Evolutionary conservation across 2,329 filamentous ascomycete genomes (phyloP).

Genomic region (Trichoderma polysporum): DNA sequence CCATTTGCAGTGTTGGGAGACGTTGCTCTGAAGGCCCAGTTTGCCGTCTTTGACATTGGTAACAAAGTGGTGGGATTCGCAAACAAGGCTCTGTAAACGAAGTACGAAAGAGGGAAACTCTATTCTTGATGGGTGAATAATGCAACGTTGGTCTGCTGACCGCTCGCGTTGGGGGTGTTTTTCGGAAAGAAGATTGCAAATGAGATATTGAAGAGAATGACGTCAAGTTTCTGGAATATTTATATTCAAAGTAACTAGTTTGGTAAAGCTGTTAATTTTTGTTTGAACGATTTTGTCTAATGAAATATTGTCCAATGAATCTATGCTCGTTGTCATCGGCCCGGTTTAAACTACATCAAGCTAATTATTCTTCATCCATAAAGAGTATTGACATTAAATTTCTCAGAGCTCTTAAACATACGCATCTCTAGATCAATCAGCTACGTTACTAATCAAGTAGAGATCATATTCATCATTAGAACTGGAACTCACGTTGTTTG

Average conservation of each 20-base stretch:
- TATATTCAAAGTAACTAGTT: background rate
- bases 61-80: constrained; percentile 38
- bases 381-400: no score
- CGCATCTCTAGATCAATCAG: no score
- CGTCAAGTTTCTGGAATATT: background rate
- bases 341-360: no score
- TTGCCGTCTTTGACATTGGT: constrained; percentile 43
- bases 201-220: no score
- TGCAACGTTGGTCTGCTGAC: background rate
- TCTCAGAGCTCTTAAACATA: no score
- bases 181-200: no score
- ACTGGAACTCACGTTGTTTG: no score
- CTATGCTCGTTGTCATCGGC: background rate
- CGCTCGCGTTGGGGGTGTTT: background rate
- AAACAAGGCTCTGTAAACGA: constrained; percentile 33
- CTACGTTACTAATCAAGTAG: no score
- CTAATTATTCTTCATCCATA: no score
- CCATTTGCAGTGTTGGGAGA: constrained; percentile 43
- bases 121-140: background rate
- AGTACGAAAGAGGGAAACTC: background rate
- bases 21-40: constrained; percentile 46
- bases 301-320: constrained; percentile 2
- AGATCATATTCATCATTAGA: no score
- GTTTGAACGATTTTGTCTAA: background rate
- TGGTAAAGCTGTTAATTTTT: background rate